Evolutionary conservation across 2,329 filamentous ascomycete species (phyloP).

Genomic region (Pseudogymnoascus sp.): DNA sequence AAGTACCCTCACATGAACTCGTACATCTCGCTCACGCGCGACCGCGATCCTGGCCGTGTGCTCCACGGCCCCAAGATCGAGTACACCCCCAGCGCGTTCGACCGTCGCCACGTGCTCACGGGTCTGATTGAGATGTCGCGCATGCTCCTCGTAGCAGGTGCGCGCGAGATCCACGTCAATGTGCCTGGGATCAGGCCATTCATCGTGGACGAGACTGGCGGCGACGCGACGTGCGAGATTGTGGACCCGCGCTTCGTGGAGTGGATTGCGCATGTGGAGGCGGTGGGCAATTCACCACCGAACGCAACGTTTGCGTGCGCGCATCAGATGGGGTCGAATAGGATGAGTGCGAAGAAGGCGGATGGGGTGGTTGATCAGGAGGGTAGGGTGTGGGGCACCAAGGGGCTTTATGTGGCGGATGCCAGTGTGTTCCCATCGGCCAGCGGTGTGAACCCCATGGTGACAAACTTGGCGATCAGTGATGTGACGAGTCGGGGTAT

Average conservation of each 20-base stretch:
- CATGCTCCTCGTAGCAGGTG: slow-evolving; percentile 70
- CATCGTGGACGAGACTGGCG: slow-evolving; percentile 15
- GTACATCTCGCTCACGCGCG: slow-evolving; percentile 67
- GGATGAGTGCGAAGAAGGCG: slow-evolving; percentile 50
- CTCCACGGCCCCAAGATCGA: slow-evolving; percentile 59
- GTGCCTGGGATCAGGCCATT: slow-evolving; percentile 59
- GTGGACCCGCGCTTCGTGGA: slow-evolving; percentile 49
- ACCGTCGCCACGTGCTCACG: slow-evolving; percentile 63
- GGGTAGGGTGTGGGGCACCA: slow-evolving; percentile 57
- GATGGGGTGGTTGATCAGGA: slow-evolving; percentile 50
- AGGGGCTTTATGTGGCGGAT: slow-evolving; percentile 63
- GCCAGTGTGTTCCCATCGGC: slow-evolving; percentile 69
- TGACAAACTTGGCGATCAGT: slow-evolving; percentile 64
- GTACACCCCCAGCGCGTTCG: slow-evolving; percentile 64
- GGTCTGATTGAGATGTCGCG: slow-evolving; percentile 65
- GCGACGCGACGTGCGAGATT: not conserved
- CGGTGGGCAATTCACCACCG: slow-evolving; percentile 42
- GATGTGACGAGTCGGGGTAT: slow-evolving; percentile 56
- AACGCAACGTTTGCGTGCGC: slow-evolving; percentile 55
- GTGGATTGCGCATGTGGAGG: slow-evolving; percentile 49
- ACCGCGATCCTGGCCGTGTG: slow-evolving; percentile 67
- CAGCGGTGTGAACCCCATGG: slow-evolving; percentile 75
- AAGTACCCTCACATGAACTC: slow-evolving; percentile 61
- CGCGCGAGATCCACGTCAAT: slow-evolving; percentile 65
- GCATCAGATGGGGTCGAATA: slow-evolving; percentile 73